These are phyloP conservation scores for Pelargonium australe DNA, from an alignment of 441 rosid genomes.

Conservation along the genomic window DNA sequence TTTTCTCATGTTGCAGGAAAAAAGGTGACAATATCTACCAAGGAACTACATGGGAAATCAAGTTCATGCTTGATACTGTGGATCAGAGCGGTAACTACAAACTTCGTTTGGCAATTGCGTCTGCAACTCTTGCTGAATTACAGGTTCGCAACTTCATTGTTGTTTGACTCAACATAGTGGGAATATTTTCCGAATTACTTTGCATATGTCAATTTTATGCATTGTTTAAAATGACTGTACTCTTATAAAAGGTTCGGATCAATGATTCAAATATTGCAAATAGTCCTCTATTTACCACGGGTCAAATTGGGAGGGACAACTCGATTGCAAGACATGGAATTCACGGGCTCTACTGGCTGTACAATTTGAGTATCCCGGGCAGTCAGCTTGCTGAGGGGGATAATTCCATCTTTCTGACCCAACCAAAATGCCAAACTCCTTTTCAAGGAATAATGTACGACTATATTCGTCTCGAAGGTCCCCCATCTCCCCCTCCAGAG, in stretches of 20 bases:
- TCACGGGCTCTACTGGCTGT: conserved; percentile 79
- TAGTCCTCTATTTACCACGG: conserved; percentile 49
- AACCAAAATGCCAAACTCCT: conserved; percentile 51
- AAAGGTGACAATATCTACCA: conserved; percentile 41
- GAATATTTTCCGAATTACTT: neutral
- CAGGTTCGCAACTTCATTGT: conserved; percentile 43
- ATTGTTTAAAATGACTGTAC: no score
- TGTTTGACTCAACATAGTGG: neutral
- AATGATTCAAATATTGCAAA: conserved; percentile 39
- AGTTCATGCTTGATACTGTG: conserved; percentile 48
- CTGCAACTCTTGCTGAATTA: conserved; percentile 82
- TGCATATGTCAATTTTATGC: neutral
- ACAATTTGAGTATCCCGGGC: conserved; percentile 44
- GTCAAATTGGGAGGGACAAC: conserved; percentile 77
- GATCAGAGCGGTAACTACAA: conserved; percentile 43
- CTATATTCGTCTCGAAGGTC: conserved; percentile 83
- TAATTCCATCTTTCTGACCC: conserved; percentile 62
- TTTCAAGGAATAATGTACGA: conserved; percentile 86
- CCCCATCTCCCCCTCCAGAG: conserved; percentile 17
- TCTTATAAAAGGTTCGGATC: conserved; percentile 49
- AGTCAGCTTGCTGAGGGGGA: conserved; percentile 44
- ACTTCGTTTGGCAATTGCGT: conserved; percentile 72
- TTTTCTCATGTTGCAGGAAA: conserved; percentile 35
- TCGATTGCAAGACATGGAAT: conserved; percentile 88
- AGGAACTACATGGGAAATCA: conserved; percentile 84